phyloP scores from a whole-genome alignment of 192 early-diverging fungal species.

The Podila verticillata region DNA sequence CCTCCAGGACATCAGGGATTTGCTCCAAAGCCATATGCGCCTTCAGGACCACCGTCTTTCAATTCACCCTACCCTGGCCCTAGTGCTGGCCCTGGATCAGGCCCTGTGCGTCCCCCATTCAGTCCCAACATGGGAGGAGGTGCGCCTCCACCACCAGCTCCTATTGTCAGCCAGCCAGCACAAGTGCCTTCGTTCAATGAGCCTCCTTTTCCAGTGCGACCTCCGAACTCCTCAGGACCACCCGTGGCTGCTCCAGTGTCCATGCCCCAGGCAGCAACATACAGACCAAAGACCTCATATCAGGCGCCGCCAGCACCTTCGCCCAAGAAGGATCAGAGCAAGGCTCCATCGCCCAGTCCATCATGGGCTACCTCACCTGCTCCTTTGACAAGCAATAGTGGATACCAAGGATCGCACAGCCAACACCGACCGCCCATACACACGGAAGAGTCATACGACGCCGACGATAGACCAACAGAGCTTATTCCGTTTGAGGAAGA shows the following conservation, averaged over 20 bases:
- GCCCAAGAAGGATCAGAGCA: constrained; percentile 30
- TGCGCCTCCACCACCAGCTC: neutral
- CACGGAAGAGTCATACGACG: constrained; percentile 28
- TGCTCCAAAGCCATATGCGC: constrained; percentile 14
- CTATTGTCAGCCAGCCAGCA: neutral
- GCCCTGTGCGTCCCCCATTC: constrained; percentile 9
- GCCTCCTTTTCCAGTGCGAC: neutral
- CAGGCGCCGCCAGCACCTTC: constrained; percentile 23
- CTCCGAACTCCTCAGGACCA: neutral
- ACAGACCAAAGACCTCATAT: constrained; percentile 43
- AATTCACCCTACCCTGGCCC: neutral
- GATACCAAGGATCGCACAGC: constrained; percentile 28
- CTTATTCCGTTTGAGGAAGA: constrained; percentile 36
- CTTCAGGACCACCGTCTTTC: constrained; percentile 2
- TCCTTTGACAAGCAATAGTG: neutral
- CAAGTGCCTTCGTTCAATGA: neutral
- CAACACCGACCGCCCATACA: constrained; percentile 28
- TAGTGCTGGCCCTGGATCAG: neutral
- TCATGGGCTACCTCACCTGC: constrained; percentile 16
- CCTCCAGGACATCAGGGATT: constrained; percentile 4
- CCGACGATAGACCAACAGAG: constrained; percentile 47
- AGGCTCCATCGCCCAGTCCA: constrained; percentile 10
- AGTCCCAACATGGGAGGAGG: constrained; percentile 19
- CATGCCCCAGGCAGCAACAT: constrained; percentile 9
- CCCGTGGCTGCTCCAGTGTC: constrained; percentile 10